Evolutionary conservation across 768 basidiomycete genomes (phyloP), one percentile per base, ranked within the genome.

Genomic region (Termitomyces sp.): DNA sequence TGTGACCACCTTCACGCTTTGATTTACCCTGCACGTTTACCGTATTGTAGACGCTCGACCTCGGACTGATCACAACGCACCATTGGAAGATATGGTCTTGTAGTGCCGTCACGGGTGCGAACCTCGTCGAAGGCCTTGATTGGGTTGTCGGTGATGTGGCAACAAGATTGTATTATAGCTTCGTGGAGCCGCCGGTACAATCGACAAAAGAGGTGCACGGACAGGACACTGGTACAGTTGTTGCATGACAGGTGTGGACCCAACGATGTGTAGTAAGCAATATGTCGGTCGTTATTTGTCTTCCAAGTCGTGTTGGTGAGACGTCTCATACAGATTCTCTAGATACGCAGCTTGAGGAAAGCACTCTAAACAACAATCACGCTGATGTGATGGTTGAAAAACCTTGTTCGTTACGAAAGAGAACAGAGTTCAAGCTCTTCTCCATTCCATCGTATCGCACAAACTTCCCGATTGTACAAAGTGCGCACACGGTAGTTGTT

Each of bases 131-230:
- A 60, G 96, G 95, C 39, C 79, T 98, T 29, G 86, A 95, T 69
- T 98, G 96, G 96, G 82, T 93, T 26, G 92, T 97, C 18, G 80
- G 83, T 37, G 92, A 97, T 62, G 87, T 98, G 53, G 94, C 92
- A 4, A 81, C 82, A 44, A 81, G 95, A 64, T 75, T 98, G 33
- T 97, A 98, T 71, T 97, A 92, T 74, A 84, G 82, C 67, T 80
- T 85, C 41, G 70, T 73, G 24, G 67, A 68, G 51, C 56, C 55
- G 47, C 18, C 48, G 22, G 47, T 56, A 34, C 24, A 50, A 13
- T 10, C 13, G 28, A 46, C 29, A 39, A 53, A 48, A 37, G 57
- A 56, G 37, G 20, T 18, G 2, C 48, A 39, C 22, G 45, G 37
- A 24, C 34, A 39, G 46, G 49, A 20, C 20, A 6, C 29, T 29